Conservation (phyloP, 1,284 basidiomycete genomes). For the Ceratorhiza oryzae-sativae region DNA sequence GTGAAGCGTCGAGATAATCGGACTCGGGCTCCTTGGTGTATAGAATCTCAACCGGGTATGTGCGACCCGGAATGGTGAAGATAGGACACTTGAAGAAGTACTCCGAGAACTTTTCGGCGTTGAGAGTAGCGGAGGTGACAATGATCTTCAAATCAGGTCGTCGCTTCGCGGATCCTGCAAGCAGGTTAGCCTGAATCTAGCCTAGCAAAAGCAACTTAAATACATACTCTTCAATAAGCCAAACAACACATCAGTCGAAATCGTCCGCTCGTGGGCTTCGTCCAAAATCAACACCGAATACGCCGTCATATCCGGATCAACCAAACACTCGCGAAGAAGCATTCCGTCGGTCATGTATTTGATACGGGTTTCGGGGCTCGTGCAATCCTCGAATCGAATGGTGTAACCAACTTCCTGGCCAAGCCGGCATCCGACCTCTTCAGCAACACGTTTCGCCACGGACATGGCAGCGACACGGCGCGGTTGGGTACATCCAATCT, state of each 20-base stretch:
- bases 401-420: slow-evolving; percentile 98
- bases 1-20: slow-evolving; percentile 97
- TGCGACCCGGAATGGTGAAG: slow-evolving; percentile 99
- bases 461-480: slow-evolving; percentile 99
- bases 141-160: slow-evolving; percentile 96
- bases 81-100: slow-evolving; percentile 99
- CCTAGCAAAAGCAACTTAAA: not conserved
- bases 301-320: slow-evolving; percentile 90
- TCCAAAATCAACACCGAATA: slow-evolving; percentile 99
- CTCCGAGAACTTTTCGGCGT: slow-evolving; percentile 98
- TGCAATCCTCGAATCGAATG: slow-evolving; percentile 99
- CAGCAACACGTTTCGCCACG: slow-evolving; percentile 98
- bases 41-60: slow-evolving; percentile 96
- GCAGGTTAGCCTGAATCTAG: slow-evolving; percentile 44
- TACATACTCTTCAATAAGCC: slow-evolving; percentile 92
- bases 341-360: slow-evolving; percentile 99
- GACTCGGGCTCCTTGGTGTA: slow-evolving; percentile 99
- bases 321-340: slow-evolving; percentile 94
- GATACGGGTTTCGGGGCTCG: slow-evolving; percentile 96
- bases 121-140: slow-evolving; percentile 98
- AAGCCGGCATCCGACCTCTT: slow-evolving; percentile 96
- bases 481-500: slow-evolving; percentile 97
- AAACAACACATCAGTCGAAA: slow-evolving; percentile 97
- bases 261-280: slow-evolving; percentile 98
- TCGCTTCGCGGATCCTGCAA: slow-evolving; percentile 87